Conservation (phyloP, 148 eudicot genomes). For the Amaranthus palmeri region DNA sequence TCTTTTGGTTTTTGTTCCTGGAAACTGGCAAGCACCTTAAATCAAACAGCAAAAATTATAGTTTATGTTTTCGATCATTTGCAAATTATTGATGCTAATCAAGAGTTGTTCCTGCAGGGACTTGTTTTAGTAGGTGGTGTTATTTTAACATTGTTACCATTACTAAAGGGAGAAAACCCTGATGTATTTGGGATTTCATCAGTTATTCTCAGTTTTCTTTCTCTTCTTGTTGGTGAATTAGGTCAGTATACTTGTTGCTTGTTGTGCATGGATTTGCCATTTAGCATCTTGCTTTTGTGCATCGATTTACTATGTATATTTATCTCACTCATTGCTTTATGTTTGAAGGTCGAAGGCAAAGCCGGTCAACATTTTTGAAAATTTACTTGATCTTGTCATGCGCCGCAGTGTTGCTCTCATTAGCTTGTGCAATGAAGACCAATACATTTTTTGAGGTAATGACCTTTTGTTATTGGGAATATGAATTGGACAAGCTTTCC, state of each 20-base stretch:
- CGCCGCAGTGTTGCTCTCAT: conserved; percentile 33
- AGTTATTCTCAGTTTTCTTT: conserved; percentile 27
- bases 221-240: conserved; percentile 49
- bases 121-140: conserved; percentile 30
- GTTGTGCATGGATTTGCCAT: neutral
- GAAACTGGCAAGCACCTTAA: no score
- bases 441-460: conserved; percentile 39
- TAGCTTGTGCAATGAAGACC: conserved; percentile 27
- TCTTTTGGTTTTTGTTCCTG: no score
- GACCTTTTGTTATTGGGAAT: neutral
- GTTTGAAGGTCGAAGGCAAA: conserved; percentile 55
- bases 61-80: no score
- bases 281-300: neutral
- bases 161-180: conserved; percentile 30
- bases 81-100: neutral
- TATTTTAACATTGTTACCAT: conserved; percentile 28
- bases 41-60: no score
- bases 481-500: neutral
- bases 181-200: conserved; percentile 33
- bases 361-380: conserved; percentile 49
- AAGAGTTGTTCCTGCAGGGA: conserved; percentile 30
- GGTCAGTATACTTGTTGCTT: conserved; percentile 30
- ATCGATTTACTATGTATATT: neutral
- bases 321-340: conserved; percentile 10
- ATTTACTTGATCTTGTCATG: conserved; percentile 46